phyloP scores from a whole-genome alignment of 169 alveolate genomes.

The Eimeria tenella region DNA sequence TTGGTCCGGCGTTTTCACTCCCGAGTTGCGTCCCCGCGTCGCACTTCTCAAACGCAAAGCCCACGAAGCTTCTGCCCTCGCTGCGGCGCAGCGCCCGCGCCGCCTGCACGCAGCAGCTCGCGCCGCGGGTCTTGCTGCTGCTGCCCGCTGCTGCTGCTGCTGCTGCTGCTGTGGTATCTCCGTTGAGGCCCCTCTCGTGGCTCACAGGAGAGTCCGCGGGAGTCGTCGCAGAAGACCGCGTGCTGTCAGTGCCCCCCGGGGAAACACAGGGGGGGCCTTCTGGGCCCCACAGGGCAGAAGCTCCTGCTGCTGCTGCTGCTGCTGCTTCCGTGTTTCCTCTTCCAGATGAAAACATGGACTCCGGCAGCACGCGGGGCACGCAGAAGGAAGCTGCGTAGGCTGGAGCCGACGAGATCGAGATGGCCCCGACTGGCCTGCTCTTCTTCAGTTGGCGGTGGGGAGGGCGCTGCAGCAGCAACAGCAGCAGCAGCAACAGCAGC shows the following conservation, averaged over 20 bases:
- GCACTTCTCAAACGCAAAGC: constrained; percentile 57
- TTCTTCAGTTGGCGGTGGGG: constrained; percentile 26
- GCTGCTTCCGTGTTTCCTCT: background rate
- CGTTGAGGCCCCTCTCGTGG: background rate
- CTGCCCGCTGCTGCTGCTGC: background rate
- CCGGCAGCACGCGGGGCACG: constrained; percentile 56
- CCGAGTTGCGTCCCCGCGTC: background rate
- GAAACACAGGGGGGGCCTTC: constrained; percentile 3
- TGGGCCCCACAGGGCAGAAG: background rate
- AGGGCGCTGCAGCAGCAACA: background rate
- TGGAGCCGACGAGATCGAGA: constrained; percentile 11
- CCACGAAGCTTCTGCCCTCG: constrained; percentile 24
- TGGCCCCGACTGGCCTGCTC: background rate
- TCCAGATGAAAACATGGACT: background rate
- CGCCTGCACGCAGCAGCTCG: background rate
- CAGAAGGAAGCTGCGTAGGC: constrained; percentile 30
- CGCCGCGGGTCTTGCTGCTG: background rate
- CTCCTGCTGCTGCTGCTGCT: background rate
- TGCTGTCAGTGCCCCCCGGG: constrained; percentile 42
- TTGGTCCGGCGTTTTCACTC: background rate
- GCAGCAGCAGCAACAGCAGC: background rate
- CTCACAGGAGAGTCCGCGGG: constrained; percentile 49
- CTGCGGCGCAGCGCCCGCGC: constrained; percentile 42
- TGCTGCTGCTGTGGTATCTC: background rate
- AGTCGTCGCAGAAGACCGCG: constrained; percentile 47